Evolutionary conservation across 2,329 filamentous ascomycete species (phyloP).

Genomic region (Neoscytalidium dimidiatum): DNA sequence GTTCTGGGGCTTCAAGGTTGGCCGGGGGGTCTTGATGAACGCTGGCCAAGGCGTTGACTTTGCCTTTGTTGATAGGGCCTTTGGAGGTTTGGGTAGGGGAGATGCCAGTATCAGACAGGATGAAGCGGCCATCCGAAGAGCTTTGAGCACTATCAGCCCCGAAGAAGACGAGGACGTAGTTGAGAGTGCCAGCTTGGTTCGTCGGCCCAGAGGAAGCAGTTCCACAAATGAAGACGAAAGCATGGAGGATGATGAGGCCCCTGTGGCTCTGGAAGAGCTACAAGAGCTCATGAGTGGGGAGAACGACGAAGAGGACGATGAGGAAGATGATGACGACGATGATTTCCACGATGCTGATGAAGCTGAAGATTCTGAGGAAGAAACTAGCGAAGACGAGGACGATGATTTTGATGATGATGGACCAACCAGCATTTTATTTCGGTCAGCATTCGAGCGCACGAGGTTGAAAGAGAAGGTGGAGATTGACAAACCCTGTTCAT

Average conservation of each 20-base stretch:
- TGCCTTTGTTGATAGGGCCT: constrained; percentile 60
- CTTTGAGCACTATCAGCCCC: constrained; percentile 51
- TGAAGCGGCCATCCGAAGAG: constrained; percentile 41
- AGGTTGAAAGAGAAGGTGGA: constrained; percentile 55
- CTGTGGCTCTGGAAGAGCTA: constrained; percentile 22
- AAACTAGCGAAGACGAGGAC: constrained; percentile 33
- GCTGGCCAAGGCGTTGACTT: constrained; percentile 58
- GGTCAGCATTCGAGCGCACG: constrained; percentile 51
- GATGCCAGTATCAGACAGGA: constrained; percentile 41
- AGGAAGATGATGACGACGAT: constrained; percentile 37
- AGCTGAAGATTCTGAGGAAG: constrained; percentile 28
- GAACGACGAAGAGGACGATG: constrained; percentile 30
- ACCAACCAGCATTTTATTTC: constrained; percentile 42
- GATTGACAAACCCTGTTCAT: constrained; percentile 54
- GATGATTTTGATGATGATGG: constrained; percentile 37
- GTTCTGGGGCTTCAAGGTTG: constrained; percentile 64
- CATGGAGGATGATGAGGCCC: constrained; percentile 24
- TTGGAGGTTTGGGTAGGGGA: constrained; percentile 58
- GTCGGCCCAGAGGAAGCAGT: not conserved
- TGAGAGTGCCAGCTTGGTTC: constrained; percentile 7
- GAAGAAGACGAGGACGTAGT: constrained; percentile 47
- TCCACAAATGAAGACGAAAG: constrained; percentile 21
- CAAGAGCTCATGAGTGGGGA: constrained; percentile 23
- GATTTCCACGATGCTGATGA: constrained; percentile 34
- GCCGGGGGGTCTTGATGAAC: constrained; percentile 60